Percentiles rank a stretch among this genome's conserved stretches.
Conservation (phyloP, 2,329 filamentous ascomycete genomes). For the Ustulina deusta region DNA sequence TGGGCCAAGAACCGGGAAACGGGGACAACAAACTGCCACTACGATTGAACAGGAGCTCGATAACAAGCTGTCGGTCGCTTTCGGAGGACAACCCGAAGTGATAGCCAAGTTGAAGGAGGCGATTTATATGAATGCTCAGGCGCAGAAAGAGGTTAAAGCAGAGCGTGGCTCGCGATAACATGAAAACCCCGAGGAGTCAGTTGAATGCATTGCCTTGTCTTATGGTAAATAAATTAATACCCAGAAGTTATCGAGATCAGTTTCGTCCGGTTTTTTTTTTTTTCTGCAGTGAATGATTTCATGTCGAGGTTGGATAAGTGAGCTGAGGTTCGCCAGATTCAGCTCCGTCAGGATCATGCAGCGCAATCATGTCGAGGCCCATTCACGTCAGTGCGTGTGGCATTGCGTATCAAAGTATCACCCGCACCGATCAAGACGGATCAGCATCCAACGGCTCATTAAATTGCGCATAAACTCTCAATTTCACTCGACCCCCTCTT, state of each 20-base stretch:
- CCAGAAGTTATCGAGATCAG: neutral
- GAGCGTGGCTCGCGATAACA: slow-evolving; percentile 45
- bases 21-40: slow-evolving; percentile 57
- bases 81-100: slow-evolving; percentile 70
- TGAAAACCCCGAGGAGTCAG: neutral
- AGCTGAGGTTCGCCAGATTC: slow-evolving; percentile 2
- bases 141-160: slow-evolving; percentile 59
- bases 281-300: neutral
- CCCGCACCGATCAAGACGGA: neutral
- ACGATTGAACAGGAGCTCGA: slow-evolving; percentile 68
- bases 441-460: neutral
- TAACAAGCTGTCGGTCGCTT: slow-evolving; percentile 66
- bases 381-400: too few species aligned
- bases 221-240: neutral
- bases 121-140: slow-evolving; percentile 67
- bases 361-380: neutral
- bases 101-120: slow-evolving; percentile 71
- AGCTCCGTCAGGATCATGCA: too few species aligned
- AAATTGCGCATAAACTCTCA: neutral
- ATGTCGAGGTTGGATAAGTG: slow-evolving; percentile 15
- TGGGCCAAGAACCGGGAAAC: slow-evolving; percentile 61
- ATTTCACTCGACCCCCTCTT: neutral
- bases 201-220: neutral
- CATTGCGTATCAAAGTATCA: neutral
- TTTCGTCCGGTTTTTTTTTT: neutral